Evolutionary conservation across 2,329 filamentous ascomycete genomes (phyloP).

Genomic region (Alternaria atra): DNA sequence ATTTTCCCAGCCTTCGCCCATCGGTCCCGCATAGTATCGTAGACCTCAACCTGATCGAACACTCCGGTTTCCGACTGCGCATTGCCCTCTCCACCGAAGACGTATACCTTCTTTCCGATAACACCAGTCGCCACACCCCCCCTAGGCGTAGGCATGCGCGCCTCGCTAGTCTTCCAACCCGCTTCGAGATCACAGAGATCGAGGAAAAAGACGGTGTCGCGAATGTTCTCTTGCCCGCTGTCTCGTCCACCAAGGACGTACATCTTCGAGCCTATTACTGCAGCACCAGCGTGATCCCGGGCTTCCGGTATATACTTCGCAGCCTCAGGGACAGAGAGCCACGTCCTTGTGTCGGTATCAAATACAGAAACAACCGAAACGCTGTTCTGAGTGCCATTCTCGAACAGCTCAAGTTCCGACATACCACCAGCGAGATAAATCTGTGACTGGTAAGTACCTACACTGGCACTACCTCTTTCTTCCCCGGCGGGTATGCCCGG

Average conservation of each 20-base stretch:
- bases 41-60: slow-evolving; percentile 33
- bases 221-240: slow-evolving; percentile 21
- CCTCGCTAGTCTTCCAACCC: slow-evolving; percentile 27
- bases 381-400: slow-evolving; percentile 12
- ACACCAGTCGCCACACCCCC: slow-evolving; percentile 31
- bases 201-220: slow-evolving; percentile 33
- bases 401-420: slow-evolving; percentile 17
- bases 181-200: slow-evolving; percentile 30
- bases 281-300: slow-evolving; percentile 37
- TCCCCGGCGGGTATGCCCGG: slow-evolving; percentile 9
- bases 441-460: slow-evolving; percentile 25
- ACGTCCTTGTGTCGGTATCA: slow-evolving; percentile 19
- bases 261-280: slow-evolving; percentile 31
- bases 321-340: slow-evolving; percentile 15
- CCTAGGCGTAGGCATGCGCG: slow-evolving; percentile 36
- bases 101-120: slow-evolving; percentile 33
- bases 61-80: slow-evolving; percentile 20
- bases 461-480: slow-evolving; percentile 31
- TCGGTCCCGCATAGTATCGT: slow-evolving; percentile 25
- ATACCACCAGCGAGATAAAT: slow-evolving; percentile 38
- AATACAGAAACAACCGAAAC: slow-evolving; percentile 29
- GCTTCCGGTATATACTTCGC: slow-evolving; percentile 30
- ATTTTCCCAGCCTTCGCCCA: slow-evolving; percentile 31
- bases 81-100: slow-evolving; percentile 42
- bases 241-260: slow-evolving; percentile 39